Percentiles rank a stretch among this genome's conserved stretches.
phyloP scores from a whole-genome alignment of 495 filamentous ascomycete genomes.

The Hamigera avellanea region DNA sequence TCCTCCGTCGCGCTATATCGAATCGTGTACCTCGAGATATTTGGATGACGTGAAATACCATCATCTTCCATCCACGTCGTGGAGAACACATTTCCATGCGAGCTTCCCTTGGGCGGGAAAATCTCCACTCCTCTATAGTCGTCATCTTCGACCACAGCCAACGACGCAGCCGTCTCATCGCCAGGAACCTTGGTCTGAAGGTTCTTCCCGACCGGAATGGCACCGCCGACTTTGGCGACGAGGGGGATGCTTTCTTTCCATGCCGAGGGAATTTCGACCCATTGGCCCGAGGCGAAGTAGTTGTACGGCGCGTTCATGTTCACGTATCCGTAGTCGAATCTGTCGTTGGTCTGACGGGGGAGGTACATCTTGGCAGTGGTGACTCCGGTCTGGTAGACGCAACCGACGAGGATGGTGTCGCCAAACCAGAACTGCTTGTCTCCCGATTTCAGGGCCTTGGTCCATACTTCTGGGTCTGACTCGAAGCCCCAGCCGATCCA shows the following conservation, averaged over 20 bases:
- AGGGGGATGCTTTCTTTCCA: constrained; percentile 52
- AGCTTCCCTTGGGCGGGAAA: constrained; percentile 39
- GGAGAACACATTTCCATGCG: constrained; percentile 24
- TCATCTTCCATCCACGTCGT: constrained; percentile 54
- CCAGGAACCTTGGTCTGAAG: constrained; percentile 44
- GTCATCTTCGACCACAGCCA: constrained; percentile 40
- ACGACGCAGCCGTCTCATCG: constrained; percentile 40
- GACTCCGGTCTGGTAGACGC: constrained; percentile 49
- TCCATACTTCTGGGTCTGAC: constrained; percentile 51
- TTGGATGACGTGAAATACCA: constrained; percentile 38
- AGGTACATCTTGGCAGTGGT: constrained; percentile 46
- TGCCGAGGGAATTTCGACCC: constrained; percentile 44
- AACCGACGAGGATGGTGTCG: constrained; percentile 50
- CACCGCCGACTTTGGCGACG: constrained; percentile 48
- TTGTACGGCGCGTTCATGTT: constrained; percentile 51
- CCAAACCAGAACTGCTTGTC: constrained; percentile 65
- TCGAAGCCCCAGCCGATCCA: constrained; percentile 63
- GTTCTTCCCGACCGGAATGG: constrained; percentile 45
- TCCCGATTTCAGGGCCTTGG: constrained; percentile 36
- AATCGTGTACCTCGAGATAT: constrained; percentile 31
- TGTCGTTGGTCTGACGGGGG: constrained; percentile 28
- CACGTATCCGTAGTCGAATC: constrained; percentile 43
- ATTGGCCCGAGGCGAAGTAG: constrained; percentile 45
- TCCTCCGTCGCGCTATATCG: constrained; percentile 33
- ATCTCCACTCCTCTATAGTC: constrained; percentile 53